A percentile compares a stretch with the other conserved stretches of the same genome.
phyloP scores from a whole-genome alignment of 768 basidiomycete species.

The Hericium erinaceus region DNA sequence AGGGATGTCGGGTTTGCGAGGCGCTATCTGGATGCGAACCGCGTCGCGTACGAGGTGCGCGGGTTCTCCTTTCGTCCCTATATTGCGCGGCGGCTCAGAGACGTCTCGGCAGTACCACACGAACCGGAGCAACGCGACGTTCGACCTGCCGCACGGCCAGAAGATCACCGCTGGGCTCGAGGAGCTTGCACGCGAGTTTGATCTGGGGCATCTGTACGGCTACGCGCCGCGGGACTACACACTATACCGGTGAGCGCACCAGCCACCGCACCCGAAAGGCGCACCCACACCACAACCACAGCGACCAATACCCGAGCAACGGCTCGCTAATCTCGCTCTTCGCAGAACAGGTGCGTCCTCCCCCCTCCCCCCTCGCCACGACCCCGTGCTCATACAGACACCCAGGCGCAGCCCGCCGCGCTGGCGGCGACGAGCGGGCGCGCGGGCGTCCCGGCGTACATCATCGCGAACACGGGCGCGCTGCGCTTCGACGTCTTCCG shows the following conservation, averaged over 20 bases:
- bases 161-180: slow-evolving; percentile 47
- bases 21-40: slow-evolving; percentile 74
- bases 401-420: slow-evolving; percentile 44
- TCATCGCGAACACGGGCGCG: slow-evolving; percentile 55
- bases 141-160: slow-evolving; percentile 51
- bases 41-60: slow-evolving; percentile 59
- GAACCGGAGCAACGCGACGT: slow-evolving; percentile 33
- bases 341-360: slow-evolving; percentile 30
- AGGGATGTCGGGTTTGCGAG: slow-evolving; percentile 53
- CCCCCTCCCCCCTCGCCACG: slow-evolving; percentile 1
- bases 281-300: slow-evolving; percentile 15
- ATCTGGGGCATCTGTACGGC: slow-evolving; percentile 57
- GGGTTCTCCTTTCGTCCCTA: background rate
- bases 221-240: slow-evolving; percentile 71
- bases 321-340: slow-evolving; percentile 52
- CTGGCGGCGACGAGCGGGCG: slow-evolving; percentile 57
- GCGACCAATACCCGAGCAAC: slow-evolving; percentile 53
- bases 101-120: slow-evolving; percentile 51
- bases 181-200: slow-evolving; percentile 44
- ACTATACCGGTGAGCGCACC: slow-evolving; percentile 36
- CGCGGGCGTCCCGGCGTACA: slow-evolving; percentile 46
- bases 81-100: background rate
- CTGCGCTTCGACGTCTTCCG: slow-evolving; percentile 58
- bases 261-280: slow-evolving; percentile 12
- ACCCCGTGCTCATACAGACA: slow-evolving; percentile 9